A percentile compares a stretch with the other conserved stretches of the same genome.
Conservation (phyloP, 139 green algal genomes). For the Pseudopediastrum boryanum region DNA sequence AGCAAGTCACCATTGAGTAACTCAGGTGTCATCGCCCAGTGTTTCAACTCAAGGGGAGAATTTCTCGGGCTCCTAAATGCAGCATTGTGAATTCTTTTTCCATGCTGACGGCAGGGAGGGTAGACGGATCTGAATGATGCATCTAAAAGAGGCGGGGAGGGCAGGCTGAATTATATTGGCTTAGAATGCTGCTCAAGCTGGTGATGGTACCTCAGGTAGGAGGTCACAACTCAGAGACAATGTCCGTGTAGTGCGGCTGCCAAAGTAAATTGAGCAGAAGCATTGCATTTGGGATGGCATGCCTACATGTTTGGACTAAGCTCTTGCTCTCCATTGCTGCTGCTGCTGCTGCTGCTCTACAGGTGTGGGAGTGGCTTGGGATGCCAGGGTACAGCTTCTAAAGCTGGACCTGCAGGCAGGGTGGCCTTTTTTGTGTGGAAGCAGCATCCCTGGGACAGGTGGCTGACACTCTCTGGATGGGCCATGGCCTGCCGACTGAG, state of each 20-base stretch:
- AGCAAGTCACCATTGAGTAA: not conserved
- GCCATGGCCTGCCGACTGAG: no score
- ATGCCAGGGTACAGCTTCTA: slow-evolving; percentile 24
- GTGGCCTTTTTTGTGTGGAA: no score
- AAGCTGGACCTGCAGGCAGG: no score
- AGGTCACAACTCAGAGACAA: no score
- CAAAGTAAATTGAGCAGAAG: not conserved
- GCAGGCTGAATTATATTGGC: no score
- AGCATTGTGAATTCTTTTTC: not conserved
- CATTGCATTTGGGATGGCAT: not conserved
- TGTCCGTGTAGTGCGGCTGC: not conserved
- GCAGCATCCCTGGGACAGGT: no score
- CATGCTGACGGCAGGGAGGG: not conserved
- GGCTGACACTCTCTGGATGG: no score
- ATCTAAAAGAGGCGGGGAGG: not conserved
- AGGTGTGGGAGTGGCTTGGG: slow-evolving; percentile 34
- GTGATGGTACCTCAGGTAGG: not conserved
- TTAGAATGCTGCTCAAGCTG: not conserved
- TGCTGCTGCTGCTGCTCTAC: not conserved
- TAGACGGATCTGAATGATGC: not conserved
- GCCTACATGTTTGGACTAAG: no score
- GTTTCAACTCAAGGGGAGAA: not conserved
- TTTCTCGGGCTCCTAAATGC: not conserved
- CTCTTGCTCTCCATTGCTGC: no score
- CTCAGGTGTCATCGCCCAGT: not conserved